These are phyloP conservation scores for Hypoxylon sp. DNA, from an alignment of 2,329 filamentous ascomycete species.

Conservation along the genomic window DNA sequence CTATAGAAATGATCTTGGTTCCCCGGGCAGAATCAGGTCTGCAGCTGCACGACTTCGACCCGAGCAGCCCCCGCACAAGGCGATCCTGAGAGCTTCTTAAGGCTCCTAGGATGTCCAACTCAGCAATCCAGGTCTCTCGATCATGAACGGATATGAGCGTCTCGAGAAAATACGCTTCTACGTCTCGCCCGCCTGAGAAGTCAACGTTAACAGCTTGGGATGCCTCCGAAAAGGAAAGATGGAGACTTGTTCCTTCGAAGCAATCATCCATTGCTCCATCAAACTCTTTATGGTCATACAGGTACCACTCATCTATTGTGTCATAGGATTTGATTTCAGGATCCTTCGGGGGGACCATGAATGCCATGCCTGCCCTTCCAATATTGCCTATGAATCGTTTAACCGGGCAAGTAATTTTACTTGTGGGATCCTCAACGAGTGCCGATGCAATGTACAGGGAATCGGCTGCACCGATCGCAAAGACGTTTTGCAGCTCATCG, in stretches of 20 bases:
- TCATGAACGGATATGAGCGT: slow-evolving; percentile 14
- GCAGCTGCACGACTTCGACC: slow-evolving; percentile 3
- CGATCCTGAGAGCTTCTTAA: not conserved
- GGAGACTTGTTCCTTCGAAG: slow-evolving; percentile 30
- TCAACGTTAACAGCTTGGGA: slow-evolving; percentile 2
- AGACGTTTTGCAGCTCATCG: slow-evolving; percentile 16
- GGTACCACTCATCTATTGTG: slow-evolving; percentile 28
- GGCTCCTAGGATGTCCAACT: slow-evolving; percentile 3
- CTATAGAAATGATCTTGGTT: slow-evolving; percentile 29
- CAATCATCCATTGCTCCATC: slow-evolving; percentile 28
- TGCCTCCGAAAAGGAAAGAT: slow-evolving; percentile 33
- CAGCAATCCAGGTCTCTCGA: slow-evolving; percentile 3
- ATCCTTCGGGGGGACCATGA: slow-evolving; percentile 27
- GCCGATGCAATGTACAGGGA: slow-evolving; percentile 31
- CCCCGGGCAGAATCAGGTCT: not conserved
- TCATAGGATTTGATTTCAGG: slow-evolving; percentile 22
- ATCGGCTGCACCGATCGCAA: slow-evolving; percentile 28
- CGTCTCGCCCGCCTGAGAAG: slow-evolving; percentile 8
- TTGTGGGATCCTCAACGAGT: slow-evolving; percentile 24
- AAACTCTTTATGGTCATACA: slow-evolving; percentile 29
- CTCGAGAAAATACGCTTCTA: slow-evolving; percentile 6
- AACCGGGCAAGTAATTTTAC: not conserved
- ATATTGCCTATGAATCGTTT: slow-evolving; percentile 28
- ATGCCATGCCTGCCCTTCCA: slow-evolving; percentile 29
- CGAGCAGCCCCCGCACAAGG: not conserved